Conservation (phyloP, 1,139 yeast genomes). For the Saccharomyces hybrid region DNA sequence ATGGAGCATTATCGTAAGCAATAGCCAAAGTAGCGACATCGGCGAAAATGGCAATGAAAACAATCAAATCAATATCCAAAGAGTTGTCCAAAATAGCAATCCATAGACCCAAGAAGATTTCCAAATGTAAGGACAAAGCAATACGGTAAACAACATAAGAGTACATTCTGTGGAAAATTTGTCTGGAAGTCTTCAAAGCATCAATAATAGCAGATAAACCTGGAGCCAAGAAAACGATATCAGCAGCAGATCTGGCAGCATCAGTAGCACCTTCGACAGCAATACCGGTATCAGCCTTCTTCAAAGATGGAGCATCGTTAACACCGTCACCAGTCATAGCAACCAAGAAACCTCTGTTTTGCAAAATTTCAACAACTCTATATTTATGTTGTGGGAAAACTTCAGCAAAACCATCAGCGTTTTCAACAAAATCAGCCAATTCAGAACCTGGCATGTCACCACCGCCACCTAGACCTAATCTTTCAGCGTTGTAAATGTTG, state of each 20-base stretch:
- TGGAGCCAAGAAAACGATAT: slow-evolving; percentile 88
- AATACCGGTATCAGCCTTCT: slow-evolving; percentile 93
- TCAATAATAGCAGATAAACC: slow-evolving; percentile 90
- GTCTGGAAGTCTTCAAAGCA: slow-evolving; percentile 87
- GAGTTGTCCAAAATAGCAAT: slow-evolving; percentile 81
- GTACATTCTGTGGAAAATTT: slow-evolving; percentile 96
- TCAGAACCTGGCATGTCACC: slow-evolving; percentile 94
- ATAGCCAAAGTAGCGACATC: slow-evolving; percentile 90
- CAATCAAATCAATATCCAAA: slow-evolving; percentile 75
- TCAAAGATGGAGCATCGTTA: slow-evolving; percentile 89
- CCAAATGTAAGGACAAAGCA: slow-evolving; percentile 85
- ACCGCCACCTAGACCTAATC: slow-evolving; percentile 90
- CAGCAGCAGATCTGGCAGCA: slow-evolving; percentile 93
- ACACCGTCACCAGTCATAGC: slow-evolving; percentile 98
- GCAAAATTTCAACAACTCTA: slow-evolving; percentile 83
- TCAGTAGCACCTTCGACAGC: slow-evolving; percentile 95
- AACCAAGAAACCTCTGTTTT: slow-evolving; percentile 80
- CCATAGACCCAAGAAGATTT: slow-evolving; percentile 84
- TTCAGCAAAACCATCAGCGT: slow-evolving; percentile 93
- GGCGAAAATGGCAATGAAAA: slow-evolving; percentile 87
- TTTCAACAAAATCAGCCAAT: slow-evolving; percentile 88
- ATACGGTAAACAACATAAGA: slow-evolving; percentile 91
- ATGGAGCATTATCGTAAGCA: slow-evolving; percentile 96
- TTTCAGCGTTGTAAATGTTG: slow-evolving; percentile 92
- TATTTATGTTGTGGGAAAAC: slow-evolving; percentile 94